These are phyloP conservation scores for Dovyalis caffra DNA, from an alignment of 345 rosid genomes.

Conservation along the genomic window DNA sequence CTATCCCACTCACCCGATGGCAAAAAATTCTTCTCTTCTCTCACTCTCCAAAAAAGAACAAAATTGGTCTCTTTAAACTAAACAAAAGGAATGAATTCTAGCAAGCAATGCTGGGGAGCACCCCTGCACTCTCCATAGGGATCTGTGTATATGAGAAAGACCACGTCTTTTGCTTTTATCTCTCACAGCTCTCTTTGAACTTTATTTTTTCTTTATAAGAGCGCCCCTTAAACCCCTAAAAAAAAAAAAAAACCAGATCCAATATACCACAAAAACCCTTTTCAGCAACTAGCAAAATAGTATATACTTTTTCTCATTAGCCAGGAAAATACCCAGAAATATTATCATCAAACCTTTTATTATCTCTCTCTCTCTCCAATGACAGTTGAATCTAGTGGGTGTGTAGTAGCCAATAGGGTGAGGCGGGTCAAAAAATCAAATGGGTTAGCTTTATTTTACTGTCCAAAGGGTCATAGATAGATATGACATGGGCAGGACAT, in stretches of 20 bases:
- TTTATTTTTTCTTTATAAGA: neutral
- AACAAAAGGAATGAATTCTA: slow-evolving; percentile 51
- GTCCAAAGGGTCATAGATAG: slow-evolving; percentile 32
- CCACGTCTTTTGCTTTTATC: slow-evolving; percentile 11
- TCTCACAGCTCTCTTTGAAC: neutral
- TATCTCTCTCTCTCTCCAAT: slow-evolving; percentile 7
- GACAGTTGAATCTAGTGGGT: slow-evolving; percentile 28
- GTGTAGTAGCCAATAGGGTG: slow-evolving; percentile 16
- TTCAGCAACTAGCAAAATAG: neutral
- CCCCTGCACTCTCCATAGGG: slow-evolving; percentile 52
- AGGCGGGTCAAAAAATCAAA: slow-evolving; percentile 11
- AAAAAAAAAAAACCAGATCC: slow-evolving; percentile 27
- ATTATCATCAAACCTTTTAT: neutral
- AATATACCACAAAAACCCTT: slow-evolving; percentile 4
- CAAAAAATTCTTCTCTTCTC: slow-evolving; percentile 17
- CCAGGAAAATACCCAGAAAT: slow-evolving; percentile 13
- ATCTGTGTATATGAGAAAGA: slow-evolving; percentile 33
- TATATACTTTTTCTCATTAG: neutral
- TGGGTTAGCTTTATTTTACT: slow-evolving; percentile 29
- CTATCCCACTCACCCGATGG: slow-evolving; percentile 13
- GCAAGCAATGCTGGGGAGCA: slow-evolving; percentile 53
- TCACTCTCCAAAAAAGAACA: slow-evolving; percentile 29
- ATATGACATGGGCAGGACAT: slow-evolving; percentile 38
- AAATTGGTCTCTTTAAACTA: slow-evolving; percentile 49
- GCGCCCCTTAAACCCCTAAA: slow-evolving; percentile 28